Conservation (phyloP, 2,329 filamentous ascomycete species). For the Fusarium nelsonii region DNA sequence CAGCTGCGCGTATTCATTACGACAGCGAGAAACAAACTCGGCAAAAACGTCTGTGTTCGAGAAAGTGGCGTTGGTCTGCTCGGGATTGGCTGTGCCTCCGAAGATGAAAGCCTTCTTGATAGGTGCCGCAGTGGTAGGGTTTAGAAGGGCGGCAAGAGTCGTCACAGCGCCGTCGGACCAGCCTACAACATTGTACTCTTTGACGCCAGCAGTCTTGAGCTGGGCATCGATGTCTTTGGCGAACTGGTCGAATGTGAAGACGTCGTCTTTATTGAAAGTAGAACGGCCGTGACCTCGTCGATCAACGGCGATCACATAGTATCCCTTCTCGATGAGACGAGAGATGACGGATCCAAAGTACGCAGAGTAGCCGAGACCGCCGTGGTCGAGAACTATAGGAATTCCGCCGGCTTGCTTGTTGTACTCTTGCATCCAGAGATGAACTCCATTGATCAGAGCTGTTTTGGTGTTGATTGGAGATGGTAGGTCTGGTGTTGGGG, state of each 20-base stretch:
- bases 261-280: slow-evolving; percentile 52
- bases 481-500: slow-evolving; percentile 55
- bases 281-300: slow-evolving; percentile 58
- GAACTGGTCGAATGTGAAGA: slow-evolving; percentile 56
- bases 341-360: slow-evolving; percentile 57
- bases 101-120: slow-evolving; percentile 58
- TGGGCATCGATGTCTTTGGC: slow-evolving; percentile 53
- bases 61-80: slow-evolving; percentile 54
- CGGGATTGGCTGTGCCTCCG: slow-evolving; percentile 50
- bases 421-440: slow-evolving; percentile 59
- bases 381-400: slow-evolving; percentile 56
- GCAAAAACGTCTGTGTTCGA: slow-evolving; percentile 50
- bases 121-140: slow-evolving; percentile 47
- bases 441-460: slow-evolving; percentile 53
- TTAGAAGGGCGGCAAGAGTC: slow-evolving; percentile 53
- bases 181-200: slow-evolving; percentile 53
- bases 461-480: slow-evolving; percentile 49
- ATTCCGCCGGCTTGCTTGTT: slow-evolving; percentile 51
- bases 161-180: slow-evolving; percentile 59
- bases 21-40: slow-evolving; percentile 53
- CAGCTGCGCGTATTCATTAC: slow-evolving; percentile 52
- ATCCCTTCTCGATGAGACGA: slow-evolving; percentile 49
- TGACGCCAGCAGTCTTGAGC: slow-evolving; percentile 49
- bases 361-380: slow-evolving; percentile 57
- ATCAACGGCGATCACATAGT: slow-evolving; percentile 57